Evolutionary conservation across 176 grass and related monocot species (phyloP).

Genomic region (Pontederia paniculata): DNA sequence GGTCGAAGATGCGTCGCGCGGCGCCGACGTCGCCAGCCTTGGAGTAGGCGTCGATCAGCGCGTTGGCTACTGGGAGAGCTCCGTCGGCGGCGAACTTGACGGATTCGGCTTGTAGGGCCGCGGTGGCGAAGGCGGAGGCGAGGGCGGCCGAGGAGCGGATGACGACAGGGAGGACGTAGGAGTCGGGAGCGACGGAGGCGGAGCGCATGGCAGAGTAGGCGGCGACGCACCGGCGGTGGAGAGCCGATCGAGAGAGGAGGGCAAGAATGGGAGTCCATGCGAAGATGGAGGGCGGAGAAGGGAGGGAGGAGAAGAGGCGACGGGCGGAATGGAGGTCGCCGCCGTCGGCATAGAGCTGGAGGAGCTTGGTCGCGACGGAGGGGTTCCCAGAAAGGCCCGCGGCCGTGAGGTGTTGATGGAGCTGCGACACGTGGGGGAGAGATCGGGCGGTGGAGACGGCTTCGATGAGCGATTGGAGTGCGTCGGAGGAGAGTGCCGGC

Average conservation of each 20-base stretch:
- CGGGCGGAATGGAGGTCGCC: constrained; percentile 14
- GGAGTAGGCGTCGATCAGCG: constrained; percentile 53
- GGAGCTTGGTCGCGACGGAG: constrained; percentile 10
- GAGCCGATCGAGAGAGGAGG: constrained; percentile 15
- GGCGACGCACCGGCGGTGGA: constrained; percentile 13
- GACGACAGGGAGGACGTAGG: constrained; percentile 4
- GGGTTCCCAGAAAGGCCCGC: neutral
- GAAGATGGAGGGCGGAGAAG: constrained; percentile 19
- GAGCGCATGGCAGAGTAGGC: constrained; percentile 15
- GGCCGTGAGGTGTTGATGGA: constrained; percentile 18
- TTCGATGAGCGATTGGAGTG: constrained; percentile 1
- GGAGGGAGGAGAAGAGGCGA: constrained; percentile 16
- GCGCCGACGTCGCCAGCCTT: constrained; percentile 14
- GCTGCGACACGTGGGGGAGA: constrained; percentile 11
- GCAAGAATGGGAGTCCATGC: constrained; percentile 23
- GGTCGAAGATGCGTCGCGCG: constrained; percentile 36
- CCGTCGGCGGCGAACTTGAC: constrained; percentile 41
- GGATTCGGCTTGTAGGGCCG: constrained; percentile 36
- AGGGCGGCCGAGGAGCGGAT: constrained; percentile 24
- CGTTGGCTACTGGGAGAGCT: constrained; percentile 49
- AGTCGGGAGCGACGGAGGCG: neutral
- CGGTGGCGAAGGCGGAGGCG: neutral
- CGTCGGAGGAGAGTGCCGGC: neutral
- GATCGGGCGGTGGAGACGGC: neutral
- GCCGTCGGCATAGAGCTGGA: constrained; percentile 28